These are phyloP conservation scores for Ogataea haglerorum DNA, from an alignment of 805 yeast species.

Conservation along the genomic window DNA sequence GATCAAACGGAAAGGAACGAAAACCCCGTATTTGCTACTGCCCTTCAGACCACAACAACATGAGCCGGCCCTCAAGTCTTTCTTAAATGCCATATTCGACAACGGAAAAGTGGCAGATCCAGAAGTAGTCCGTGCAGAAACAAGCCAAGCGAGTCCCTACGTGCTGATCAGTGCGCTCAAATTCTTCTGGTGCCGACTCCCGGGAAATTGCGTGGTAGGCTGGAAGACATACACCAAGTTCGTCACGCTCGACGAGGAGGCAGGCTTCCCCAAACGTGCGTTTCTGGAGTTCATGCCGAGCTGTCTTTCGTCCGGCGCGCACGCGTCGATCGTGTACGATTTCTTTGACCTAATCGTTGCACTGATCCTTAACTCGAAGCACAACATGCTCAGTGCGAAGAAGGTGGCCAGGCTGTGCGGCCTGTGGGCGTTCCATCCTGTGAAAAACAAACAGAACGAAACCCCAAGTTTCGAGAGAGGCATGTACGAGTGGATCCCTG, in stretches of 20 bases:
- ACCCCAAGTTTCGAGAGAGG: constrained; percentile 59
- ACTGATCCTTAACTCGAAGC: constrained; percentile 72
- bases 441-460: constrained; percentile 36
- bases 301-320: constrained; percentile 78
- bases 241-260: constrained; percentile 58
- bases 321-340: constrained; percentile 85
- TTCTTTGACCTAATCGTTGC: constrained; percentile 78
- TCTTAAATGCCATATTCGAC: constrained; percentile 55
- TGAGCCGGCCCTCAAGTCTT: constrained; percentile 54
- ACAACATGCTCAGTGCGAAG: constrained; percentile 74
- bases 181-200: constrained; percentile 83
- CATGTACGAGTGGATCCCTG: constrained; percentile 69
- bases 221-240: constrained; percentile 81
- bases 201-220: constrained; percentile 75
- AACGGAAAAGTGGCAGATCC: constrained; percentile 48
- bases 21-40: constrained; percentile 68
- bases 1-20: constrained; percentile 59
- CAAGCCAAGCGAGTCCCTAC: constrained; percentile 58
- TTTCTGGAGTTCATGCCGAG: constrained; percentile 81
- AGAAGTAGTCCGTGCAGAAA: constrained; percentile 37
- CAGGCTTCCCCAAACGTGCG: constrained; percentile 66
- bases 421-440: constrained; percentile 72
- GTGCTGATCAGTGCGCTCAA: constrained; percentile 72
- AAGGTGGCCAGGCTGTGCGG: constrained; percentile 81
- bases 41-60: constrained; percentile 74